A percentile compares a stretch with the other conserved stretches of the same genome.
phyloP scores from a whole-genome alignment of 2,329 filamentous ascomycete genomes.

The Colletotrichum shisoi region DNA sequence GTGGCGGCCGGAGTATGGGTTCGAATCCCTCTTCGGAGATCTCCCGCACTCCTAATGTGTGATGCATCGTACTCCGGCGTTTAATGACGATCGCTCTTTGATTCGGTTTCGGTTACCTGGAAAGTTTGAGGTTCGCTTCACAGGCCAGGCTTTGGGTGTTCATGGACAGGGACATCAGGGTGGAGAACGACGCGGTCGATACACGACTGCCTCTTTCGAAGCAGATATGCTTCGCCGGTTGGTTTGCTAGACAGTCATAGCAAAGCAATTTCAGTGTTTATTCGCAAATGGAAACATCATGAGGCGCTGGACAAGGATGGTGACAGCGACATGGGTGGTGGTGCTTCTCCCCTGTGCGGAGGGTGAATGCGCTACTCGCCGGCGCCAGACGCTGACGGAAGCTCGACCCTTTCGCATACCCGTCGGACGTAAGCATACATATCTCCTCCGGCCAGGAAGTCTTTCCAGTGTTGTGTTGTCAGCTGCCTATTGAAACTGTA shows the following conservation, averaged over 20 bases:
- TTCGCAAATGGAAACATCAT: not conserved
- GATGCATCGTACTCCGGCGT: slow-evolving; percentile 38
- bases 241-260: slow-evolving; percentile 22
- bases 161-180: slow-evolving; percentile 8
- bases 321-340: not conserved
- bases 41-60: slow-evolving; percentile 27
- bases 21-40: slow-evolving; percentile 1
- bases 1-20: slow-evolving; percentile 5
- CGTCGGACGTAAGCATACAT: no score
- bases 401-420: not conserved
- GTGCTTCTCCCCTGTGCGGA: not conserved
- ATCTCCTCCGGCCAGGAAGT: no score
- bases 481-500: not conserved
- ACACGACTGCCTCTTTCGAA: slow-evolving; percentile 1
- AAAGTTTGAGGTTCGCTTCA: slow-evolving; percentile 25
- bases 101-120: slow-evolving; percentile 27
- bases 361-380: not conserved
- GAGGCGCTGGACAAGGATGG: not conserved
- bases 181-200: not conserved
- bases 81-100: slow-evolving; percentile 16
- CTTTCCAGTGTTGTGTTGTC: not conserved
- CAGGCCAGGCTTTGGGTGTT: slow-evolving; percentile 28
- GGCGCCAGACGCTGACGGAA: not conserved
- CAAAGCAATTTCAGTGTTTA: slow-evolving; percentile 3
- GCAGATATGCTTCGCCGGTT: slow-evolving; percentile 4